These are phyloP conservation scores for Erigeron canadensis DNA, from an alignment of 129 eudicot species.

Conservation along the genomic window DNA sequence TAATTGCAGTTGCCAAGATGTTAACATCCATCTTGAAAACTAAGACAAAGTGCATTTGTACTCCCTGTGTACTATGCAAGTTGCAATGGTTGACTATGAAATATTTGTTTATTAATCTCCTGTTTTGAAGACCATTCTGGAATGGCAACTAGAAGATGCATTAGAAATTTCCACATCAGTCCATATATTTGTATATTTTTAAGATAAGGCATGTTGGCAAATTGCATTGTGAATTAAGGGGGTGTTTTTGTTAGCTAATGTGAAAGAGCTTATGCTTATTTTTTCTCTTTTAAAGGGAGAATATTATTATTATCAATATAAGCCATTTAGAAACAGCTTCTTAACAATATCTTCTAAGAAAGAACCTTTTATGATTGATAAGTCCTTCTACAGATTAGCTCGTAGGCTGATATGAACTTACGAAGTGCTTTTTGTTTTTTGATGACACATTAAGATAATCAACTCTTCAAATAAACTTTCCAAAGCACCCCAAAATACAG, in stretches of 20 bases:
- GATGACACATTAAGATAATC: no score
- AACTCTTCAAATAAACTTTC: no score
- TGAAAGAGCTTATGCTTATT: no score
- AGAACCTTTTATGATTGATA: no score
- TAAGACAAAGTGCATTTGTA: neutral
- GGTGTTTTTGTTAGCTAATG: no score
- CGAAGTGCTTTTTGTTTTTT: no score
- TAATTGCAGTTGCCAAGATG: neutral
- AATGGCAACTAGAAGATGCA: neutral
- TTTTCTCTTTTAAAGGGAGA: no score
- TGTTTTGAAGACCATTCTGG: neutral
- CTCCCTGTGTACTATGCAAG: neutral
- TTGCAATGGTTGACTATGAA: constrained; percentile 14
- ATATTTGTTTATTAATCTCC: neutral
- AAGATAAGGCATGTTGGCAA: neutral
- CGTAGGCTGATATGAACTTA: no score
- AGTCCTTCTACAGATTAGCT: no score
- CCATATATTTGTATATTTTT: constrained; percentile 1
- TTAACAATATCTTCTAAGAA: no score
- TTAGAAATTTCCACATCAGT: neutral
- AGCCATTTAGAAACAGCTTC: no score
- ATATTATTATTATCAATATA: no score
- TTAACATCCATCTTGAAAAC: constrained; percentile 10
- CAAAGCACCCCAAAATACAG: neutral
- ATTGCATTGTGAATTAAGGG: neutral